Evolutionary conservation across 1,284 basidiomycete genomes (phyloP).

Genomic region (Austroboletus rostrupii): DNA sequence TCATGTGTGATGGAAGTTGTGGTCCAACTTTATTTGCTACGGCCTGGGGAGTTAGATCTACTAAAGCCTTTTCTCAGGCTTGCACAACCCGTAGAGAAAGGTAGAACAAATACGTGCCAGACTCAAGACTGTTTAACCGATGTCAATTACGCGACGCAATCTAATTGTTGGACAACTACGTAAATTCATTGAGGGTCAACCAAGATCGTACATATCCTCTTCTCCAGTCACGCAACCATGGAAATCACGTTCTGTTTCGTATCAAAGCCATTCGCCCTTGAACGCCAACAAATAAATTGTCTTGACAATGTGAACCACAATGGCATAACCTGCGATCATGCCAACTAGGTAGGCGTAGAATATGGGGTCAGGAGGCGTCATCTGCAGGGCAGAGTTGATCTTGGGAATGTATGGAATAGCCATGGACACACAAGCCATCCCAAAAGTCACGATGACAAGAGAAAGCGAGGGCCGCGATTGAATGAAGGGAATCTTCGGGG

Average conservation of each 20-base stretch:
- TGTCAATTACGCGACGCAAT: not conserved
- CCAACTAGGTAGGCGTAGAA: constrained; percentile 27
- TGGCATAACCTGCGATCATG: constrained; percentile 22
- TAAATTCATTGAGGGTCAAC: not conserved
- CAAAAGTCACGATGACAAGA: constrained; percentile 29
- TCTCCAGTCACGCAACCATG: not conserved
- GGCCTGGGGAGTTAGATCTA: no score
- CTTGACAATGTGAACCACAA: constrained; percentile 26
- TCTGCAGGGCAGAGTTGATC: constrained; percentile 26
- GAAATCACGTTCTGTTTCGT: not conserved
- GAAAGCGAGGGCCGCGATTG: constrained; percentile 29
- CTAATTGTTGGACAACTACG: not conserved
- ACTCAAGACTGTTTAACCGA: no score
- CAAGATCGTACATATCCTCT: not conserved
- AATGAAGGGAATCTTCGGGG: constrained; percentile 29
- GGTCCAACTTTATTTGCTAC: no score
- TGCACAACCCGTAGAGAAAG: no score
- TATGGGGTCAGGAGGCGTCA: constrained; percentile 30
- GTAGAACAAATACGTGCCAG: no score
- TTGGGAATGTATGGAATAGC: constrained; percentile 33
- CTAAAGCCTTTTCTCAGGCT: no score
- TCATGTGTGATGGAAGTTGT: constrained; percentile 13
- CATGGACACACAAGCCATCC: constrained; percentile 31
- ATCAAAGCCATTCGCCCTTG: constrained; percentile 29
- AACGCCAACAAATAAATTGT: constrained; percentile 25